phyloP scores from a whole-genome alignment of 2,329 filamentous ascomycete genomes.

The Plectosphaerella plurivora region DNA sequence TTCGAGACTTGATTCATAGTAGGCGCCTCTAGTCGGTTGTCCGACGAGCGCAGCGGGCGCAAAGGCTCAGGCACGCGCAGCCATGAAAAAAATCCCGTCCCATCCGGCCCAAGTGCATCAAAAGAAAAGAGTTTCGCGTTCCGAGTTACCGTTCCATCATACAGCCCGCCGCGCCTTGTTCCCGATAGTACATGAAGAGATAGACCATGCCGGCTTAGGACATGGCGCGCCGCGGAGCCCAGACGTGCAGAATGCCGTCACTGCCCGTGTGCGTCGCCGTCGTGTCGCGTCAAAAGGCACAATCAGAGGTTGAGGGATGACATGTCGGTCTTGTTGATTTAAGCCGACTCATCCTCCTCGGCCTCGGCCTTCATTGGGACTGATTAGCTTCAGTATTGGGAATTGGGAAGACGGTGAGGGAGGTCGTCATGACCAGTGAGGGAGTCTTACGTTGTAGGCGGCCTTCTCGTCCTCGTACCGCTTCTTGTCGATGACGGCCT shows the following conservation, averaged over 20 bases:
- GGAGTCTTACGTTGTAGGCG: slow-evolving; percentile 72
- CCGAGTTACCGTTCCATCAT: slow-evolving; percentile 31
- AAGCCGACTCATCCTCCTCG: slow-evolving; percentile 49
- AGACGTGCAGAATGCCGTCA: background rate
- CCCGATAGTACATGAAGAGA: slow-evolving; percentile 1
- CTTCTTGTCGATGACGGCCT: slow-evolving; percentile 97
- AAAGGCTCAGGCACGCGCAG: too few species aligned
- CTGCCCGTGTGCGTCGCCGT: background rate
- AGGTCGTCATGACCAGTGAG: background rate
- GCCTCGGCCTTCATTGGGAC: slow-evolving; percentile 45
- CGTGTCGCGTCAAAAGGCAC: background rate
- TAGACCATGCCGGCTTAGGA: background rate
- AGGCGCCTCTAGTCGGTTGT: background rate
- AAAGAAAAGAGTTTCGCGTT: background rate
- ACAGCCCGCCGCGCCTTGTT: slow-evolving; percentile 31
- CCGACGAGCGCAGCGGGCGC: too few species aligned
- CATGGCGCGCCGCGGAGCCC: background rate
- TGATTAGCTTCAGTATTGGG: slow-evolving; percentile 20
- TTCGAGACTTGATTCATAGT: background rate
- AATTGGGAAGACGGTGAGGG: background rate
- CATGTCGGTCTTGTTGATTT: slow-evolving; percentile 8
- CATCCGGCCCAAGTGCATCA: background rate
- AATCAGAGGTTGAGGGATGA: slow-evolving; percentile 5
- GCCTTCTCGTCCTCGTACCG: slow-evolving; percentile 98
- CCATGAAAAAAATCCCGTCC: background rate